Conservation (phyloP, 495 filamentous ascomycete species). For the Aspergillus baeticus region DNA sequence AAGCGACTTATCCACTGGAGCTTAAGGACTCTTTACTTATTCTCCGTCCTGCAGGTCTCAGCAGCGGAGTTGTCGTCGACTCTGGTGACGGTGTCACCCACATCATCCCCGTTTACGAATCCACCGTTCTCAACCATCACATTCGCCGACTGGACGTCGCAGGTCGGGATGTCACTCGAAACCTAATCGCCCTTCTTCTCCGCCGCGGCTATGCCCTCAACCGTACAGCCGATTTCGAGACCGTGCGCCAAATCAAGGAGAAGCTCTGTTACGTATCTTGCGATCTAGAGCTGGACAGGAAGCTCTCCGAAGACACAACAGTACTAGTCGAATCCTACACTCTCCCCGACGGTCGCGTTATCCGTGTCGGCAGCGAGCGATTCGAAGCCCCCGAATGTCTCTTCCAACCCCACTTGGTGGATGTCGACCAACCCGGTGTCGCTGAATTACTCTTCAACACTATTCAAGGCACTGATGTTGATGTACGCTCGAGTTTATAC, state of each 20-base stretch:
- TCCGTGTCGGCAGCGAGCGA: conserved; percentile 90
- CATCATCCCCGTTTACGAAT: conserved; percentile 97
- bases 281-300: conserved; percentile 93
- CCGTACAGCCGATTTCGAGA: conserved; percentile 98
- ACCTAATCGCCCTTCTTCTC: conserved; percentile 92
- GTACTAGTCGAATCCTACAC: conserved; percentile 97
- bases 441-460: conserved; percentile 98
- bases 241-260: conserved; percentile 98
- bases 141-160: conserved; percentile 92
- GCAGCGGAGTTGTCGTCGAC: conserved; percentile 94
- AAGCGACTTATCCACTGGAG: conserved; percentile 11
- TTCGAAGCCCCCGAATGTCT: conserved; percentile 98
- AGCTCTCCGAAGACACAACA: conserved; percentile 94
- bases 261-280: conserved; percentile 99
- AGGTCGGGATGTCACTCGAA: conserved; percentile 93
- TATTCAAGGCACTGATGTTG: conserved; percentile 92
- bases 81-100: conserved; percentile 98
- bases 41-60: conserved; percentile 60
- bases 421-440: conserved; percentile 96
- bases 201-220: conserved; percentile 96
- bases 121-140: conserved; percentile 94
- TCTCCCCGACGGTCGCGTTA: conserved; percentile 91
- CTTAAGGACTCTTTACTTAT: neutral
- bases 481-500: conserved; percentile 88
- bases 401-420: conserved; percentile 97